Percentiles rank a stretch among this genome's conserved stretches.
phyloP scores from a whole-genome alignment of 2,329 filamentous ascomycete genomes.

The Cercospora sojina region DNA sequence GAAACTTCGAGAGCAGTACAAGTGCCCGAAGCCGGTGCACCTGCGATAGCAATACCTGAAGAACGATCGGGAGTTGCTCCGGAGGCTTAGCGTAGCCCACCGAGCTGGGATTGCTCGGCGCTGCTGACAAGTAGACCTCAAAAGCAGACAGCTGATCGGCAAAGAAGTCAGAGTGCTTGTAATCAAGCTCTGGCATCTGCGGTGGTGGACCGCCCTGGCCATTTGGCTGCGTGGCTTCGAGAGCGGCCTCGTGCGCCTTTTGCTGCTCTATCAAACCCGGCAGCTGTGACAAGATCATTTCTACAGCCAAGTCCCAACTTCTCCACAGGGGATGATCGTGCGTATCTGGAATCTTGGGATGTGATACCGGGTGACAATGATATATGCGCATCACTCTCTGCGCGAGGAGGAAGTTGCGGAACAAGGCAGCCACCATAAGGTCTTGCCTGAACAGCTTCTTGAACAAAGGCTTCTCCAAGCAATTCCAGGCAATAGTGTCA shows the following conservation, averaged over 20 bases:
- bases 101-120: constrained; percentile 79
- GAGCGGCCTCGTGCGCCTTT: constrained; percentile 53
- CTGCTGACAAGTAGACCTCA: constrained; percentile 92
- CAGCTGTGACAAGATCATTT: constrained; percentile 88
- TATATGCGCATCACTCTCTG: constrained; percentile 96
- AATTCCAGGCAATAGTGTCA: constrained; percentile 98
- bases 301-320: constrained; percentile 95
- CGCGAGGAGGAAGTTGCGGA: constrained; percentile 90
- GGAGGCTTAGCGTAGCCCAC: constrained; percentile 67
- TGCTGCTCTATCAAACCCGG: constrained; percentile 77
- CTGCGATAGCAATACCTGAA: constrained; percentile 93
- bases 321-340: constrained; percentile 94
- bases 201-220: constrained; percentile 21
- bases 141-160: constrained; percentile 96
- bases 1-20: constrained; percentile 86
- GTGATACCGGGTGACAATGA: constrained; percentile 91
- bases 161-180: constrained; percentile 93
- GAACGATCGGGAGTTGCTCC: constrained; percentile 91
- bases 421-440: constrained; percentile 96
- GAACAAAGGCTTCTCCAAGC: constrained; percentile 82
- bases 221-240: constrained; percentile 23
- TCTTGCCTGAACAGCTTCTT: constrained; percentile 97
- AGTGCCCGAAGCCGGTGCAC: constrained; percentile 88
- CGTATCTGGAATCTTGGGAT: constrained; percentile 87
- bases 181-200: constrained; percentile 67